phyloP scores from a whole-genome alignment of 129 eudicot species.

The Gnaphalium uliginosum region DNA sequence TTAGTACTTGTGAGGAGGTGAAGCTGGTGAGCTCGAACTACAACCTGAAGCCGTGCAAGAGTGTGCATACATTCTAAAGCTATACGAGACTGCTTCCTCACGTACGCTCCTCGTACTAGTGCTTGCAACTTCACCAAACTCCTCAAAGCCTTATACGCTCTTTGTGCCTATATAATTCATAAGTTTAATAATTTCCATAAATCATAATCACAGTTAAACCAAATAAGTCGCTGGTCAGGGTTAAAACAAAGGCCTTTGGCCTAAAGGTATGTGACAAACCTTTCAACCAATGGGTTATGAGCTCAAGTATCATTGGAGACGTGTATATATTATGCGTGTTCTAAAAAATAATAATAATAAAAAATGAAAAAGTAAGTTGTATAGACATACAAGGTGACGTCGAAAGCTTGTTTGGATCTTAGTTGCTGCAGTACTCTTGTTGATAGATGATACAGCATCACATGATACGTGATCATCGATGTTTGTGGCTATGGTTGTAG shows the following conservation, averaged over 20 bases:
- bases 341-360: neutral
- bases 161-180: constrained; percentile 48
- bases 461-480: constrained; percentile 5
- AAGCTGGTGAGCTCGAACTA: constrained; percentile 64
- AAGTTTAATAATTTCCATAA: neutral
- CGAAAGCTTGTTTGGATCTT: constrained; percentile 67
- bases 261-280: no score
- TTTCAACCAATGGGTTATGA: no score
- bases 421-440: constrained; percentile 54
- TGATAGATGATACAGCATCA: constrained; percentile 17
- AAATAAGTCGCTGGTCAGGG: no score
- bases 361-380: neutral
- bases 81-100: constrained; percentile 74
- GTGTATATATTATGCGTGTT: no score
- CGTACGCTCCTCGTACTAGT: constrained; percentile 69
- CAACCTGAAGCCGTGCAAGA: constrained; percentile 64
- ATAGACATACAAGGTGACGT: constrained; percentile 61
- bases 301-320: no score
- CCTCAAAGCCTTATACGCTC: constrained; percentile 65
- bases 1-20: constrained; percentile 34
- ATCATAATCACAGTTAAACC: neutral
- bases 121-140: constrained; percentile 81
- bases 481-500: neutral
- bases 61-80: constrained; percentile 86
- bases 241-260: no score